A percentile compares a stretch with the other conserved stretches of the same genome.
Evolutionary conservation across 192 early-diverging fungal species (phyloP).

Genomic region (Entomortierella chlamydospora): DNA sequence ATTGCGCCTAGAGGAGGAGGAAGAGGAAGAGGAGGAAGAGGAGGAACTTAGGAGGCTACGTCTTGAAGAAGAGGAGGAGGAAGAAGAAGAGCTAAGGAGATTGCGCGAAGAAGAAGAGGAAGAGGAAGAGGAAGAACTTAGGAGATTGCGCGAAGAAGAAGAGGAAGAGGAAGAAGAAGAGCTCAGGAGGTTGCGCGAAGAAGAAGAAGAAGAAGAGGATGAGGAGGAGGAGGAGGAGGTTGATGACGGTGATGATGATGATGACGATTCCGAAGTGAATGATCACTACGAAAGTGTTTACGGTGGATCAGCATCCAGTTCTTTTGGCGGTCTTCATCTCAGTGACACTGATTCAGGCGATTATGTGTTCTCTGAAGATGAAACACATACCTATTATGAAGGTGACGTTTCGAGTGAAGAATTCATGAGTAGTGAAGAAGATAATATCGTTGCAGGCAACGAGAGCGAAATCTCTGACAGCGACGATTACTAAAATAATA

Average conservation of each 20-base stretch:
- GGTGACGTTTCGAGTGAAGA: too few species aligned
- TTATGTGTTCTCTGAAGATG: too few species aligned
- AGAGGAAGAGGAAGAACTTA: not conserved
- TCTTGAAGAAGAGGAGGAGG: not conserved
- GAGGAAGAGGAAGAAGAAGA: not conserved
- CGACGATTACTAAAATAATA: too few species aligned
- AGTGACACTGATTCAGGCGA: too few species aligned
- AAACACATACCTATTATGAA: too few species aligned
- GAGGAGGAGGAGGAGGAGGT: not conserved
- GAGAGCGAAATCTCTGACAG: too few species aligned
- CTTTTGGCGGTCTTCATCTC: too few species aligned
- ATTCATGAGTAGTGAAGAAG: too few species aligned
- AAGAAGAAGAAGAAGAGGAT: not conserved
- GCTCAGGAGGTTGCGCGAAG: not conserved
- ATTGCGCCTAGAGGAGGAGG: not conserved
- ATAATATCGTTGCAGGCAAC: too few species aligned
- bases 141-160: not conserved
- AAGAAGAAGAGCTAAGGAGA: not conserved
- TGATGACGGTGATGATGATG: not conserved
- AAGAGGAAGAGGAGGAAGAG: slow-evolving; percentile 8
- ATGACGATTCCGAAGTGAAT: too few species aligned
- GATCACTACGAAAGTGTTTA: too few species aligned
- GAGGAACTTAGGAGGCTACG: not conserved
- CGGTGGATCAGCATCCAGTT: too few species aligned
- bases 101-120: not conserved